Evolutionary conservation across 768 basidiomycete genomes (phyloP).

Genomic region (Collybia sordida): DNA sequence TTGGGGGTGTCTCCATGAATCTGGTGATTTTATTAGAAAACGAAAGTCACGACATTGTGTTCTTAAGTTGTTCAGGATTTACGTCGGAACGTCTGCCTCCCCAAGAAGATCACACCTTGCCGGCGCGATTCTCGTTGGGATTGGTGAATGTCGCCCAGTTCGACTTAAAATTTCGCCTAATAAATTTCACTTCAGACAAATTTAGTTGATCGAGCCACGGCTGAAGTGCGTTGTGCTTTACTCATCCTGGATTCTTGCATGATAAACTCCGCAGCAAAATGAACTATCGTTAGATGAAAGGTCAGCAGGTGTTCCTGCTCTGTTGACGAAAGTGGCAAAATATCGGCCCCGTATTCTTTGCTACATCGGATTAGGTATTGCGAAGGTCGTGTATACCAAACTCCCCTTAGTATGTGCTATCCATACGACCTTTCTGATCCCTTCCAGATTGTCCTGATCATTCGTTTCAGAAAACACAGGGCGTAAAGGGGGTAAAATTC

Average conservation of each 20-base stretch:
- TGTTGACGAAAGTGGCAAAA: conserved; percentile 58
- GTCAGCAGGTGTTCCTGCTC: conserved; percentile 46
- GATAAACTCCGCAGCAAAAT: conserved; percentile 36
- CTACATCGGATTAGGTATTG: conserved; percentile 76
- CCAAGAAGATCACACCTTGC: conserved; percentile 60
- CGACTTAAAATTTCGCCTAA: too few relatives aligned
- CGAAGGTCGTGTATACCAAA: conserved; percentile 32
- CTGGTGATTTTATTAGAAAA: conserved; percentile 41
- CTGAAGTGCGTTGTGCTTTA: conserved; percentile 28
- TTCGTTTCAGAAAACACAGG: conserved; percentile 6
- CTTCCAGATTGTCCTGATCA: neutral
- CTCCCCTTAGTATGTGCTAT: conserved; percentile 14
- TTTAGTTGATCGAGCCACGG: conserved; percentile 67
- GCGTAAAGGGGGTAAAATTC: conserved; percentile 5
- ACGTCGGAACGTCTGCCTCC: conserved; percentile 53
- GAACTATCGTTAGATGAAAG: conserved; percentile 58
- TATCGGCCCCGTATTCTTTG: conserved; percentile 68
- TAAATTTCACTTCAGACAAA: conserved; percentile 58
- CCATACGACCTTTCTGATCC: neutral
- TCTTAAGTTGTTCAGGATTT: conserved; percentile 42
- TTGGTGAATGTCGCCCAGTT: conserved; percentile 45
- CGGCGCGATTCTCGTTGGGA: conserved; percentile 58
- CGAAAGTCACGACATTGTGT: neutral
- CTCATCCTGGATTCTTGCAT: neutral
- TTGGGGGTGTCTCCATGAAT: conserved; percentile 69